Conservation (phyloP, 106 monocot genomes). For the Narthecium ossifragum region DNA sequence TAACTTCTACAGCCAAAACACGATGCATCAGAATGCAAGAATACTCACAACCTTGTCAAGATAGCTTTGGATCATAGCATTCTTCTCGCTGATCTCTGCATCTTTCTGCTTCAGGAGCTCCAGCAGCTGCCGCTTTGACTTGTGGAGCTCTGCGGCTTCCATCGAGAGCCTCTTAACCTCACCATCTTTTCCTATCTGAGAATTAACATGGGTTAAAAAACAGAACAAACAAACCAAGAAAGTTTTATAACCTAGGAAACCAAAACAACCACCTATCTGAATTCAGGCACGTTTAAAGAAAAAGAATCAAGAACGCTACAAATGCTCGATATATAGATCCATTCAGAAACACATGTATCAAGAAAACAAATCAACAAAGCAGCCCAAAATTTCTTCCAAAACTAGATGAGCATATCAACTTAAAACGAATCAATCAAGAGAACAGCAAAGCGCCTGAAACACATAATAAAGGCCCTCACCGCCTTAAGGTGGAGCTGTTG, state of each 20-base stretch:
- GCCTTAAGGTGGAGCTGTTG: constrained; percentile 62
- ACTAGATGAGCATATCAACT: background rate
- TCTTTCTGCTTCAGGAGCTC: constrained; percentile 75
- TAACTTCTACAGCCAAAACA: background rate
- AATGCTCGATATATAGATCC: too few species aligned
- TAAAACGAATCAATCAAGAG: background rate
- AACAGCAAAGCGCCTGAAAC: background rate
- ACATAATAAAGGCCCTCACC: constrained; percentile 36
- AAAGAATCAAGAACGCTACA: too few species aligned
- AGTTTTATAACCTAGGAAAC: too few species aligned
- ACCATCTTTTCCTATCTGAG: constrained; percentile 78
- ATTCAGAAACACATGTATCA: too few species aligned
- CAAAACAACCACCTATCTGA: background rate
- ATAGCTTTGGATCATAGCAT: constrained; percentile 72
- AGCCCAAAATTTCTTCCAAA: too few species aligned
- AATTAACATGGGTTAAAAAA: too few species aligned
- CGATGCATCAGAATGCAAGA: background rate
- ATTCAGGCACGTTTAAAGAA: background rate
- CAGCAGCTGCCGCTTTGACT: constrained; percentile 71
- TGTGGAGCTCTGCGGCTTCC: constrained; percentile 64
- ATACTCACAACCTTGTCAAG: constrained; percentile 79
- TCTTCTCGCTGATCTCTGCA: constrained; percentile 71
- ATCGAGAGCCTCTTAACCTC: constrained; percentile 74
- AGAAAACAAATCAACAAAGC: too few species aligned
- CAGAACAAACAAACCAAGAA: too few species aligned